Percentiles rank a stretch among this genome's conserved stretches.
Conservation (phyloP, 352 stramenopile species). For the Phytophthora hibernalis region DNA sequence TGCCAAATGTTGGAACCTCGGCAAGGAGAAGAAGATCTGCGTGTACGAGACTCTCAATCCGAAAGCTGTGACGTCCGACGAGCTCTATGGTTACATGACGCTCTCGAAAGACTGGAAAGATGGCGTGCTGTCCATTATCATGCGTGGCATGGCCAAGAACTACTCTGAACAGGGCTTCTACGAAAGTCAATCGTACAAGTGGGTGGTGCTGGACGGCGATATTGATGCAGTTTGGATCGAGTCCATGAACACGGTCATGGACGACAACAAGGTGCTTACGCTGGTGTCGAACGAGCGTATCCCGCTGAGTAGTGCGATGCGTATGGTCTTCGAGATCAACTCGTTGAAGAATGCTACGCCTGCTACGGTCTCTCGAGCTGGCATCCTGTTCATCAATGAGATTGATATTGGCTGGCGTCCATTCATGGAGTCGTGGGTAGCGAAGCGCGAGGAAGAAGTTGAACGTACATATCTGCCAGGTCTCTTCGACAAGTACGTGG, state of each 20-base stretch:
- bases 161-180: slow-evolving; percentile 94
- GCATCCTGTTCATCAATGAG: slow-evolving; percentile 92
- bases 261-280: slow-evolving; percentile 97
- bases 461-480: slow-evolving; percentile 93
- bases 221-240: slow-evolving; percentile 93
- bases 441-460: slow-evolving; percentile 88
- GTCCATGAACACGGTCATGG: slow-evolving; percentile 98
- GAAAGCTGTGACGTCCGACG: slow-evolving; percentile 90
- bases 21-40: slow-evolving; percentile 90
- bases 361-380: slow-evolving; percentile 85
- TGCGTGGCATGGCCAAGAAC: slow-evolving; percentile 92
- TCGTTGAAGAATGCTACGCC: slow-evolving; percentile 90
- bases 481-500: slow-evolving; percentile 97
- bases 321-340: slow-evolving; percentile 94
- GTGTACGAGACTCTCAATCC: slow-evolving; percentile 91
- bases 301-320: slow-evolving; percentile 81
- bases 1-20: slow-evolving; percentile 88
- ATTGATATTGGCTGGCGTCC: slow-evolving; percentile 95
- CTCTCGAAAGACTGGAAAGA: slow-evolving; percentile 92
- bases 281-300: slow-evolving; percentile 92
- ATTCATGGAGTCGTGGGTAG: slow-evolving; percentile 97
- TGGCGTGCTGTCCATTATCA: slow-evolving; percentile 90
- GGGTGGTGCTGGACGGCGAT: slow-evolving; percentile 88
- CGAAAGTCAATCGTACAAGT: slow-evolving; percentile 94
- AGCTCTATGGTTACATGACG: slow-evolving; percentile 95